phyloP scores from a whole-genome alignment of 148 eudicot species.

The Tetragonia tetragonoides region DNA sequence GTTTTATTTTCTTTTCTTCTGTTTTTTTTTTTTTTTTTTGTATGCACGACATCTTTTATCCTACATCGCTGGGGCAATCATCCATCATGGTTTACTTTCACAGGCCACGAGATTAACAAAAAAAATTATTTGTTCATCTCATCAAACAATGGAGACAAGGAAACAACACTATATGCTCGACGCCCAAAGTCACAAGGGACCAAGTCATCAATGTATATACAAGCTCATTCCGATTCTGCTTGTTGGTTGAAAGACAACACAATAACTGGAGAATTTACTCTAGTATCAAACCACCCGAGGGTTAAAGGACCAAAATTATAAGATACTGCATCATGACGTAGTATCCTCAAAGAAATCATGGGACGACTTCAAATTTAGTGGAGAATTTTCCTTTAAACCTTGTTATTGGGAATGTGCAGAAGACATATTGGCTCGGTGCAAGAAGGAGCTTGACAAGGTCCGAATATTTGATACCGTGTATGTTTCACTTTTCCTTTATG shows the following conservation, averaged over 20 bases:
- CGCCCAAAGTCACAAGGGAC: background rate
- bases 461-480: background rate
- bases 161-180: background rate
- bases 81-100: too few species aligned
- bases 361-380: background rate
- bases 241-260: background rate
- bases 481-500: background rate
- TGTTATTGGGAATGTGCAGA: background rate
- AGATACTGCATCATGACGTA: background rate
- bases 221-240: background rate
- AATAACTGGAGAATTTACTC: background rate
- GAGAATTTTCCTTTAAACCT: background rate
- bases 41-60: too few species aligned
- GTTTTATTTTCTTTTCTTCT: too few species aligned
- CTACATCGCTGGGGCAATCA: too few species aligned
- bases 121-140: background rate
- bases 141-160: background rate
- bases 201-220: too few species aligned
- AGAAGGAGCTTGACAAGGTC: background rate
- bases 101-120: too few species aligned
- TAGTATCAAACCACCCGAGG: background rate
- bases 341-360: background rate
- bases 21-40: too few species aligned
- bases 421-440: background rate
- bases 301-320: background rate